phyloP scores from a whole-genome alignment of 495 filamentous ascomycete species.

The Astrothelium subdiscretum region DNA sequence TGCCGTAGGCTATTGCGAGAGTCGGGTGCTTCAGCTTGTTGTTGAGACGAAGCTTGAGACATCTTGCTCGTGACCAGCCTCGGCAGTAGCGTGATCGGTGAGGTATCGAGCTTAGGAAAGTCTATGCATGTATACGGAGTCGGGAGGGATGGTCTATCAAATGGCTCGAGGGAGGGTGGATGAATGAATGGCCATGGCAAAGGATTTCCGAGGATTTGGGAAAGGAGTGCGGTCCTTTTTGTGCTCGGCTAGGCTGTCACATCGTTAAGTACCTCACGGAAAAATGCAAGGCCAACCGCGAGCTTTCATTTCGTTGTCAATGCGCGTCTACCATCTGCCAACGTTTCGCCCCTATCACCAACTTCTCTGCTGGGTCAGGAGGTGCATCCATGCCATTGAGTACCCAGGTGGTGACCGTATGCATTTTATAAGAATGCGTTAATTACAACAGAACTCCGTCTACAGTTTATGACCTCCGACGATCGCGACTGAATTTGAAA shows the following conservation, averaged over 20 bases:
- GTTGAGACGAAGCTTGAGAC: neutral
- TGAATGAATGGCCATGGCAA: neutral
- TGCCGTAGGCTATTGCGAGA: constrained; percentile 13
- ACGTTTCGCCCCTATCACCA: constrained; percentile 1
- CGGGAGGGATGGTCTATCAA: neutral
- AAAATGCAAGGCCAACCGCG: neutral
- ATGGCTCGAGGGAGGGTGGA: neutral
- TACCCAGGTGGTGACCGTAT: too few species aligned
- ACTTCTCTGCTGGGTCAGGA: too few species aligned
- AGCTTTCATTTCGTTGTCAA: neutral
- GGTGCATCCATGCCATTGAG: too few species aligned
- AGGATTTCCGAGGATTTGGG: neutral
- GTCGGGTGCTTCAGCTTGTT: neutral
- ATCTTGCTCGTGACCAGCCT: neutral
- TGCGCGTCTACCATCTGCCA: neutral
- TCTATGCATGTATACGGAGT: neutral
- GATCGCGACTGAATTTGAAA: too few species aligned
- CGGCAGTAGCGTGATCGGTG: neutral
- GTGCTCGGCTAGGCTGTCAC: neutral
- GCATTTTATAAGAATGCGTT: too few species aligned
- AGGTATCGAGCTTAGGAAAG: neutral
- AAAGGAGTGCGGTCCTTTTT: neutral
- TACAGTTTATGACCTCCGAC: too few species aligned
- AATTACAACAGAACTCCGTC: too few species aligned
- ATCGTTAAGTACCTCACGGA: neutral